A percentile compares a stretch with the other conserved stretches of the same genome.
These are phyloP conservation scores for Straminergon stramineum DNA, from an alignment of 225 moss, liverwort and hornwort species.

Conservation along the genomic window DNA sequence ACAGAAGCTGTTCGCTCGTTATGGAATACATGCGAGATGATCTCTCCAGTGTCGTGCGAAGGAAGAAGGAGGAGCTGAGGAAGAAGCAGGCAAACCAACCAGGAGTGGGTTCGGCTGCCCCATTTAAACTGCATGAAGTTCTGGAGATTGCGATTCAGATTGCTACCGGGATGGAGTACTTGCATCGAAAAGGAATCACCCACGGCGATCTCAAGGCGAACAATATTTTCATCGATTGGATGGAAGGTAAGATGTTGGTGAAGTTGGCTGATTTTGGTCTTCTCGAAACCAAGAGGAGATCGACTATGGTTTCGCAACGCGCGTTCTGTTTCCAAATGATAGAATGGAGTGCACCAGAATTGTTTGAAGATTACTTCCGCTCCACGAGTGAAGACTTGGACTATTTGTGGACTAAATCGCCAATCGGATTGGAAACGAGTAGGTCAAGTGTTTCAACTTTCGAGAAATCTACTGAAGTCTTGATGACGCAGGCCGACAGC, in stretches of 20 bases:
- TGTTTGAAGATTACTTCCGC: not conserved
- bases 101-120: not conserved
- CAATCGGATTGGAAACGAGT: not conserved
- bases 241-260: not conserved
- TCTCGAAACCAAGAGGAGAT: not conserved
- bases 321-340: not conserved
- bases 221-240: not conserved
- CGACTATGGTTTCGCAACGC: not conserved
- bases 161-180: not conserved
- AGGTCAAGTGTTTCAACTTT: not conserved
- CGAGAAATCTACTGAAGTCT: not conserved
- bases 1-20: not conserved
- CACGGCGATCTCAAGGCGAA: not conserved
- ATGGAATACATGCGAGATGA: not conserved
- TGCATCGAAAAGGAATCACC: not conserved
- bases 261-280: slow-evolving; percentile 5
- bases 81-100: not conserved
- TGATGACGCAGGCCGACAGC: not conserved
- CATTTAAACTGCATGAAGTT: not conserved
- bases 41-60: not conserved
- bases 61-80: not conserved
- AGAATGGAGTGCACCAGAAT: not conserved
- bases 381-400: not conserved
- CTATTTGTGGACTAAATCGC: not conserved
- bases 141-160: not conserved